Conservation (phyloP, 768 basidiomycete species). For the Leccinum subtestaceum region DNA sequence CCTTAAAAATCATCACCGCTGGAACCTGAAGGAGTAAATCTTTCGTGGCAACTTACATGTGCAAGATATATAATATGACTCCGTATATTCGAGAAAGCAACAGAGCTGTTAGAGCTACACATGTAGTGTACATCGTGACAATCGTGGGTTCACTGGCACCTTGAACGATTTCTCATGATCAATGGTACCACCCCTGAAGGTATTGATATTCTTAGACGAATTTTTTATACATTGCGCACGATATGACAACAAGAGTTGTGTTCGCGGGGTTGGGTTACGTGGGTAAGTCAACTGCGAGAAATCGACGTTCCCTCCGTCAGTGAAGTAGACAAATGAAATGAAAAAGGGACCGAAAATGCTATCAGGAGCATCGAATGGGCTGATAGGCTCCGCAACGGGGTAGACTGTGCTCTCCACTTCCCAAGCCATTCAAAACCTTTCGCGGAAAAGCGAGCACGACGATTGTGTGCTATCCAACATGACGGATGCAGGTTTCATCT, state of each 20-base stretch:
- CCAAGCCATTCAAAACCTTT: not conserved
- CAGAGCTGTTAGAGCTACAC: not conserved
- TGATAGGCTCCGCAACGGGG: too few relatives aligned
- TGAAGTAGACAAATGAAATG: not conserved
- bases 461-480: not conserved
- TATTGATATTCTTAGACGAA: not conserved
- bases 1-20: not conserved
- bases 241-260: not conserved
- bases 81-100: not conserved
- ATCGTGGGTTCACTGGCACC: not conserved
- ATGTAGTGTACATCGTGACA: not conserved
- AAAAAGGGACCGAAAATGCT: not conserved
- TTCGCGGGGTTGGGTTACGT: not conserved
- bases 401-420: not conserved
- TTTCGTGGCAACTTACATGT: not conserved
- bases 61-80: not conserved
- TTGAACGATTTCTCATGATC: not conserved
- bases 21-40: not conserved
- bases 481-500: not conserved
- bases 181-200: not conserved
- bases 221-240: not conserved
- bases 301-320: not conserved
- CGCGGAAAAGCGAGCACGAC: not conserved
- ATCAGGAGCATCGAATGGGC: not conserved
- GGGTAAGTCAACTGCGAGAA: not conserved